Conservation (phyloP, 2,329 filamentous ascomycete species). For the Verruconis gallopava region DNA sequence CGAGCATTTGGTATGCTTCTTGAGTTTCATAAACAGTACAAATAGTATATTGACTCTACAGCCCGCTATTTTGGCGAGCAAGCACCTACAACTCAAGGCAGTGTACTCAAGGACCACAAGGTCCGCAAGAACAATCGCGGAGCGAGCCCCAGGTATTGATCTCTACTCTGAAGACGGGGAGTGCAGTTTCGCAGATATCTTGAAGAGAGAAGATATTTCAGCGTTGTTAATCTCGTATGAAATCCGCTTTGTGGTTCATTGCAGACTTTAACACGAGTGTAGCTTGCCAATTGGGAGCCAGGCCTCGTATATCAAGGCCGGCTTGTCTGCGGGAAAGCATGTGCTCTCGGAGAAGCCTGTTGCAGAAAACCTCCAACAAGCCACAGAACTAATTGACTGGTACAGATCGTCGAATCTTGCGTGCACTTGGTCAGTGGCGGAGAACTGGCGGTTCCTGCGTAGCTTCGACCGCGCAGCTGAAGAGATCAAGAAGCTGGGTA, state of each 20-base stretch:
- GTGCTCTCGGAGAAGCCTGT: slow-evolving; percentile 60
- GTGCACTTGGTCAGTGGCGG: slow-evolving; percentile 47
- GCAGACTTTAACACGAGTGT: slow-evolving; percentile 9
- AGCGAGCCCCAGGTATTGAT: slow-evolving; percentile 30
- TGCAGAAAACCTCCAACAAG: slow-evolving; percentile 43
- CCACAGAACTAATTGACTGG: slow-evolving; percentile 36
- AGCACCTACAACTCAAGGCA: slow-evolving; percentile 44
- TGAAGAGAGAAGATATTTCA: slow-evolving; percentile 40
- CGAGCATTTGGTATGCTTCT: no score
- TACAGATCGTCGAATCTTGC: slow-evolving; percentile 34
- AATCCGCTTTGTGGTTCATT: neutral
- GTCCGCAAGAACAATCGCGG: slow-evolving; percentile 38
- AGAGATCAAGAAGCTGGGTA: slow-evolving; percentile 39
- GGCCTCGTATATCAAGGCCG: slow-evolving; percentile 44
- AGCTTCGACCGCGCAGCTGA: slow-evolving; percentile 39
- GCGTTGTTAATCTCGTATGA: slow-evolving; percentile 42
- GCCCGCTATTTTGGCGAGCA: slow-evolving; percentile 46
- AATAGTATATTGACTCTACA: no score
- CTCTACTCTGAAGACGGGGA: slow-evolving; percentile 49
- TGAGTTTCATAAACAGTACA: no score
- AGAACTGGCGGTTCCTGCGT: slow-evolving; percentile 57
- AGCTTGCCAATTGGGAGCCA: slow-evolving; percentile 50
- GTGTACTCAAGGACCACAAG: slow-evolving; percentile 51
- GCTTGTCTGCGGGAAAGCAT: slow-evolving; percentile 52
- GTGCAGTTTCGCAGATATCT: slow-evolving; percentile 25